phyloP scores from a whole-genome alignment of 2,329 filamentous ascomycete species.

The Aspergillus flavus region DNA sequence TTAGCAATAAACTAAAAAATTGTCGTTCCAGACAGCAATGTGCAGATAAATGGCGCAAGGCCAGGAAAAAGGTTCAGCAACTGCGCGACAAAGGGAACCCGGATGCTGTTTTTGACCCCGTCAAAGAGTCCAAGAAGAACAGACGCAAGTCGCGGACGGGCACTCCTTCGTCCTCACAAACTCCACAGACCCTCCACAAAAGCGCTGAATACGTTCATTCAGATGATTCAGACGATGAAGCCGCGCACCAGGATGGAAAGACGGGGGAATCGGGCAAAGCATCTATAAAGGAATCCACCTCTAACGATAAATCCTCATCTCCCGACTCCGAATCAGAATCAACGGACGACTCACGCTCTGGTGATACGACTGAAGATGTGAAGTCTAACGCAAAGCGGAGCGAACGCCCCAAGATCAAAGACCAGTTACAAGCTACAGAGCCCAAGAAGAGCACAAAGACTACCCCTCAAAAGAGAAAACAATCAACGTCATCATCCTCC shows the following conservation, averaged over 20 bases:
- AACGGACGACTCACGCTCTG: neutral
- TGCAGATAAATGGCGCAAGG: constrained; percentile 44
- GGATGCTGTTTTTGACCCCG: constrained; percentile 30
- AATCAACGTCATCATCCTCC: neutral
- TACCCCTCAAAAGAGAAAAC: neutral
- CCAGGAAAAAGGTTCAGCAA: constrained; percentile 24
- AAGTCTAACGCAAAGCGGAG: neutral
- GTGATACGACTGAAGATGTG: neutral
- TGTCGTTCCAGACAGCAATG: constrained; percentile 42
- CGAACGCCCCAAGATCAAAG: neutral
- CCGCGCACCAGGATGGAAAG: neutral
- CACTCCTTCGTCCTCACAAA: neutral
- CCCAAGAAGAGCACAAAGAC: neutral
- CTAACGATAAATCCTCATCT: neutral
- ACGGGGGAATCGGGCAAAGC: neutral
- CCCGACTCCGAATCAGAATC: constrained; percentile 5
- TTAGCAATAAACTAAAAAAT: constrained; percentile 34
- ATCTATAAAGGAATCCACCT: neutral
- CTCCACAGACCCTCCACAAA: neutral
- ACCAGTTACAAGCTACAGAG: neutral
- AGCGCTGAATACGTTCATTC: neutral
- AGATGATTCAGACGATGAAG: constrained; percentile 1
- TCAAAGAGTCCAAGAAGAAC: constrained; percentile 5
- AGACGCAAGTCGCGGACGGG: neutral
- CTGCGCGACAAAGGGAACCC: constrained; percentile 26